These are phyloP conservation scores for Pezicula radicicola DNA, from an alignment of 2,329 filamentous ascomycete species.

Conservation along the genomic window DNA sequence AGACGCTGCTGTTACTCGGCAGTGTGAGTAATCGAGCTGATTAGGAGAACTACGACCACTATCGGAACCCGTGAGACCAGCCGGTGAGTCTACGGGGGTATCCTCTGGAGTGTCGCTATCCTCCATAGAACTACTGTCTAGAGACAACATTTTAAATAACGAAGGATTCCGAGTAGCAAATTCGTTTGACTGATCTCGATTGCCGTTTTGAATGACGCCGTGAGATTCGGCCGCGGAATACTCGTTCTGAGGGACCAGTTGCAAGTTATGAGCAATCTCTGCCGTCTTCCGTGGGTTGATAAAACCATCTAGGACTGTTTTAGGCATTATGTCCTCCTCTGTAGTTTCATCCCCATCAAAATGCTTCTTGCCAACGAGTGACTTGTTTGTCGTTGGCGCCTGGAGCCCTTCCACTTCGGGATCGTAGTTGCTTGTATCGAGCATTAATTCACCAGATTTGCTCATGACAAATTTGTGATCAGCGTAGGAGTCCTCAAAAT, in stretches of 20 bases:
- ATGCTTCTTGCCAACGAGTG: background rate
- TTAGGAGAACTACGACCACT: background rate
- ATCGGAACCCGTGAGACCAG: background rate
- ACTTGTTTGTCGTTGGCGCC: background rate
- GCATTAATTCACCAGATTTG: slow-evolving; percentile 8
- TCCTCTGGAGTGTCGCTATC: too few species aligned
- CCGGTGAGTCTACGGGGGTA: too few species aligned
- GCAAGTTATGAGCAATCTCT: background rate
- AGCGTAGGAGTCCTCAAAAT: slow-evolving; percentile 8
- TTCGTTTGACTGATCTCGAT: too few species aligned
- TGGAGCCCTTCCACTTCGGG: background rate
- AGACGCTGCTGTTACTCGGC: background rate
- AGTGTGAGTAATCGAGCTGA: background rate
- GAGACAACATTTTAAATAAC: too few species aligned
- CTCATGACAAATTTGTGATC: slow-evolving; percentile 8
- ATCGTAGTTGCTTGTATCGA: slow-evolving; percentile 11
- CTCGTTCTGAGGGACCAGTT: background rate
- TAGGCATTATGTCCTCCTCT: slow-evolving; percentile 23
- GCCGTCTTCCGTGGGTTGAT: slow-evolving; percentile 2
- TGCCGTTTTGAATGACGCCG: background rate
- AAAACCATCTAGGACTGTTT: slow-evolving; percentile 18
- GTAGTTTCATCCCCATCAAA: slow-evolving; percentile 13
- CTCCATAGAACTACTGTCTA: too few species aligned
- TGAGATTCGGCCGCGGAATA: background rate
- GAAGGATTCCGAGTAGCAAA: too few species aligned